Conservation (phyloP, 208 protist species). For the Trypanosoma grayi region DNA sequence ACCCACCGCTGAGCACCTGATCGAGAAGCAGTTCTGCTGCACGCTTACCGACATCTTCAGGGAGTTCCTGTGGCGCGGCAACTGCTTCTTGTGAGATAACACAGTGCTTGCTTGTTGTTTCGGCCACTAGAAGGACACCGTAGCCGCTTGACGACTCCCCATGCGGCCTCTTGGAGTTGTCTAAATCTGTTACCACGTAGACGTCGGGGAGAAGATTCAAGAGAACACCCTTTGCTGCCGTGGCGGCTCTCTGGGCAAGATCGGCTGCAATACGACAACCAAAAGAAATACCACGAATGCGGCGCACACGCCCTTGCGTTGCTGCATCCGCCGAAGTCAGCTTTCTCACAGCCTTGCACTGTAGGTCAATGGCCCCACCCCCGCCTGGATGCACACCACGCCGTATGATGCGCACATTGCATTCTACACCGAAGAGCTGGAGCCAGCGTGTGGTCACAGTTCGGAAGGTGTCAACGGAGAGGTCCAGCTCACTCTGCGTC, state of each 20-base stretch:
- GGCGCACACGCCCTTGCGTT: conserved; percentile 81
- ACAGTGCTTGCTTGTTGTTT: conserved; percentile 85
- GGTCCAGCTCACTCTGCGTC: conserved; percentile 82
- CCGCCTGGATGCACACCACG: conserved; percentile 78
- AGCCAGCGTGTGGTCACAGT: conserved; percentile 89
- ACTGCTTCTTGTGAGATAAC: conserved; percentile 85
- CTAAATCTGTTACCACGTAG: conserved; percentile 91
- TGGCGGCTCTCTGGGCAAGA: conserved; percentile 83
- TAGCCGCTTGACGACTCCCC: conserved; percentile 77
- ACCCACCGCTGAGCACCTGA: conserved; percentile 85
- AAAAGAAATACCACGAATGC: conserved; percentile 92
- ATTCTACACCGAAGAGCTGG: conserved; percentile 85
- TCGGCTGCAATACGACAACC: conserved; percentile 80
- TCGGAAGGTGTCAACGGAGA: conserved; percentile 87
- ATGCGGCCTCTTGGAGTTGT: conserved; percentile 50
- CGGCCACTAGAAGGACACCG: conserved; percentile 90
- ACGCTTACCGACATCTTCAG: conserved; percentile 83
- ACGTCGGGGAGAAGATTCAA: conserved; percentile 91
- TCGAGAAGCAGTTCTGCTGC: conserved; percentile 80
- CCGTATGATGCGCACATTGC: conserved; percentile 76
- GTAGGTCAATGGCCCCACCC: conserved; percentile 86
- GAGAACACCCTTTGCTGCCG: conserved; percentile 84
- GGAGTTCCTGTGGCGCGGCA: conserved; percentile 58
- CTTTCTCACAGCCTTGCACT: conserved; percentile 66
- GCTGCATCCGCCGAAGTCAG: conserved; percentile 67